A percentile compares a stretch with the other conserved stretches of the same genome.
phyloP scores from a whole-genome alignment of 73 alveolate species.

The Paramecium primaurelia region DNA sequence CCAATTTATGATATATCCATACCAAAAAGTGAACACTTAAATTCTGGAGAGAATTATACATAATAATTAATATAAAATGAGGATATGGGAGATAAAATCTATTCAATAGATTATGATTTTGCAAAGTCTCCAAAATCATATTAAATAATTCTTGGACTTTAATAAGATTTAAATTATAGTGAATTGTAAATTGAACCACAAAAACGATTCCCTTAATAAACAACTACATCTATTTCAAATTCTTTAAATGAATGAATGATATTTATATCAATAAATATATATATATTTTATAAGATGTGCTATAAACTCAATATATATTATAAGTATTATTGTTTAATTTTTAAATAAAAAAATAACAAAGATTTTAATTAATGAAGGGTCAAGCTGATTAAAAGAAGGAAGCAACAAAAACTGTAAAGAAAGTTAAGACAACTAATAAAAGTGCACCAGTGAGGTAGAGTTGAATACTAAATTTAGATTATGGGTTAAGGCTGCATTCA shows the following conservation, averaged over 20 bases:
- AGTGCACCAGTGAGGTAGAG: conserved; percentile 36
- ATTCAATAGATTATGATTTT: background rate
- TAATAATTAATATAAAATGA: background rate
- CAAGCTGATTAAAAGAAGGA: conserved; percentile 7
- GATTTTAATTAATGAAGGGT: conserved; percentile 20
- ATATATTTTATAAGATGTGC: background rate
- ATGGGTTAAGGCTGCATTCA: conserved; percentile 87
- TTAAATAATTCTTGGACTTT: background rate
- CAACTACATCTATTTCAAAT: background rate
- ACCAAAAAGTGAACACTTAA: background rate
- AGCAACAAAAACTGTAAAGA: conserved; percentile 7
- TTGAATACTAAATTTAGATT: conserved; percentile 64
- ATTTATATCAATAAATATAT: background rate
- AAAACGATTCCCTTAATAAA: background rate
- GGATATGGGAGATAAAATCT: background rate
- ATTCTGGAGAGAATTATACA: background rate
- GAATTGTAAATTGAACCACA: background rate
- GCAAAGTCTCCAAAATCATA: background rate
- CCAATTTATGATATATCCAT: background rate
- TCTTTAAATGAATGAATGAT: background rate
- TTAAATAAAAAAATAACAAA: conserved; percentile 17
- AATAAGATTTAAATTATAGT: background rate
- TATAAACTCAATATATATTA: background rate
- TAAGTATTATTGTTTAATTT: background rate
- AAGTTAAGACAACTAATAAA: conserved; percentile 3